Evolutionary conservation across 805 yeast genomes (phyloP).

Genomic region (Cyberlindnera mississippiensis): DNA sequence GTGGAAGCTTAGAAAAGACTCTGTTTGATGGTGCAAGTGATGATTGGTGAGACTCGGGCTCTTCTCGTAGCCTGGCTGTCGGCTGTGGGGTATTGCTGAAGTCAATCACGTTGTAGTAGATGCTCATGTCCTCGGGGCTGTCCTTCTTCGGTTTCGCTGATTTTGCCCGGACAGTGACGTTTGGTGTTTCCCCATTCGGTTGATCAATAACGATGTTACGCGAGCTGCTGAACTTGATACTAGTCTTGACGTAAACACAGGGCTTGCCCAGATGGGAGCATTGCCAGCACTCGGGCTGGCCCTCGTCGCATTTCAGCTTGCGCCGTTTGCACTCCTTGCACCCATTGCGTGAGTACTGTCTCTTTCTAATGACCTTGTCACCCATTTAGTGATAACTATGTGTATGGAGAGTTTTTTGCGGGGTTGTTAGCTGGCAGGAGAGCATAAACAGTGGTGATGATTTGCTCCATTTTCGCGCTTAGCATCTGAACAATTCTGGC

Average conservation of each 20-base stretch:
- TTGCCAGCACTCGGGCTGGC: constrained; percentile 34
- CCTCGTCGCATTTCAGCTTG: constrained; percentile 33
- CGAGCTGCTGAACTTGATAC: constrained; percentile 22
- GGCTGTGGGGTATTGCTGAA: constrained; percentile 11
- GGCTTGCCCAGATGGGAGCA: constrained; percentile 35
- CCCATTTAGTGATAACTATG: too few relatives aligned
- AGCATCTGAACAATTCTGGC: too few relatives aligned
- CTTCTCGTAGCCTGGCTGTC: not conserved
- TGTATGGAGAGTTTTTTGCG: not conserved
- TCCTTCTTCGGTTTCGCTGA: not conserved
- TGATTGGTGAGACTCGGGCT: not conserved
- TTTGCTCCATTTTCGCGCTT: not conserved
- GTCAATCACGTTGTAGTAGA: constrained; percentile 13
- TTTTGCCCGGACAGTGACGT: not conserved
- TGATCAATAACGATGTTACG: constrained; percentile 13
- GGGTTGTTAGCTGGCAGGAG: not conserved
- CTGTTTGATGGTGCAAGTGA: not conserved
- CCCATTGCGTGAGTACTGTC: constrained; percentile 42
- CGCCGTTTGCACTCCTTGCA: constrained; percentile 43
- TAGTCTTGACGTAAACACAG: constrained; percentile 35
- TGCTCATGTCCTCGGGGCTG: constrained; percentile 1
- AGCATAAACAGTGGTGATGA: too few relatives aligned
- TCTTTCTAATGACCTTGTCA: constrained; percentile 10
- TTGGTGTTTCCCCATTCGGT: not conserved
- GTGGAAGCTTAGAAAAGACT: not conserved